phyloP scores from a whole-genome alignment of 441 rosid species.

The California macrophylla region DNA sequence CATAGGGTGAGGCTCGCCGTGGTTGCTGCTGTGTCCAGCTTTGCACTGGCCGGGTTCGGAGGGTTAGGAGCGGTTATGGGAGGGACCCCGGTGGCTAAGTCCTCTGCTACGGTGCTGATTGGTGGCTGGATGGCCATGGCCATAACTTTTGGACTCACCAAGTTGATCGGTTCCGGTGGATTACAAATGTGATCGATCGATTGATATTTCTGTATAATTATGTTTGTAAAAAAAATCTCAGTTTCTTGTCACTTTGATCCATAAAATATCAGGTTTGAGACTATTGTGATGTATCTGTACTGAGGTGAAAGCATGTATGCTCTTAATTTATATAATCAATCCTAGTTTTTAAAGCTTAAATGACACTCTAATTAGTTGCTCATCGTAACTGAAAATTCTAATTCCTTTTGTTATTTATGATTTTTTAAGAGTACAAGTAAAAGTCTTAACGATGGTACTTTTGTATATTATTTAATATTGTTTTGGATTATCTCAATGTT shows the following conservation, averaged over 20 bases:
- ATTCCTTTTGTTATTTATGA: too few species aligned
- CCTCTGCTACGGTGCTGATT: background rate
- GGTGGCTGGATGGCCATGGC: slow-evolving; percentile 7
- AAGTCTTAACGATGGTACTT: too few species aligned
- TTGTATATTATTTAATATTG: too few species aligned
- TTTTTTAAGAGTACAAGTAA: too few species aligned
- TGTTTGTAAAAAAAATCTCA: background rate
- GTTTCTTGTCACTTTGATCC: background rate
- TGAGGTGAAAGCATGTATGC: background rate
- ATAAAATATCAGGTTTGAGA: background rate
- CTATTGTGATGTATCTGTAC: background rate
- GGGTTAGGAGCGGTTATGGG: background rate
- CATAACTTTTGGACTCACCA: slow-evolving; percentile 1
- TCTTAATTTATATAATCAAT: too few species aligned
- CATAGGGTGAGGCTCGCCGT: background rate
- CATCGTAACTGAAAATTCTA: too few species aligned
- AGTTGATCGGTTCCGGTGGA: background rate
- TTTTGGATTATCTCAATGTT: too few species aligned
- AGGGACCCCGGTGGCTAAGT: background rate
- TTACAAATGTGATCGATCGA: background rate
- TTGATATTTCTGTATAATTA: background rate
- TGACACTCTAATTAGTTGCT: too few species aligned
- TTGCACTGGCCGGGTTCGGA: background rate
- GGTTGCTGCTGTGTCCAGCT: background rate
- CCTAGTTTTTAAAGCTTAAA: too few species aligned